Percentiles rank a stretch among this genome's conserved stretches.
Conservation (phyloP, 192 early-diverging fungal species). For the Coemansia sp. region DNA sequence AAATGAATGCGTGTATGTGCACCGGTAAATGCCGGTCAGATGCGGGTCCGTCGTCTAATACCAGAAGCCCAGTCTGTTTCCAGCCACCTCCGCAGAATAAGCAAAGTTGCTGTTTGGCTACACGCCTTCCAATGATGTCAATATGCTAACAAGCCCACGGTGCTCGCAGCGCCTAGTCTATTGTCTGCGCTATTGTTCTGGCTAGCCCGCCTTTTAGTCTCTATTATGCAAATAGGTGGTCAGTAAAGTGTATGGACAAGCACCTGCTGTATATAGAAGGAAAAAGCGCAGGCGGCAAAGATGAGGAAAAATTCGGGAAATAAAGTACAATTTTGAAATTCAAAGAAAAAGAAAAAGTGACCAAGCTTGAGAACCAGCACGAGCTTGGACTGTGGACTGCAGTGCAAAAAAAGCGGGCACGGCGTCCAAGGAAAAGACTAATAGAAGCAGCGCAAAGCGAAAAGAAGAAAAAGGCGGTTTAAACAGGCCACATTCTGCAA, state of each 20-base stretch:
- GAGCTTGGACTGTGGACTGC: conserved; percentile 5
- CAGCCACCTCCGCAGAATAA: neutral
- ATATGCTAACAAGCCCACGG: neutral
- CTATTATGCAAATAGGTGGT: neutral
- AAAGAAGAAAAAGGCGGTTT: neutral
- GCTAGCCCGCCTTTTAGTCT: neutral
- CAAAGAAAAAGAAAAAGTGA: neutral
- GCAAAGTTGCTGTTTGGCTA: neutral
- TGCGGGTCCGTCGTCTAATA: neutral
- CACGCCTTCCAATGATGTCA: neutral
- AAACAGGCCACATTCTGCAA: neutral
- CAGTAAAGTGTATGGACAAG: conserved; percentile 1
- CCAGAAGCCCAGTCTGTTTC: conserved; percentile 1
- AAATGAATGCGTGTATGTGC: neutral
- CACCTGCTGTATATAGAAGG: neutral
- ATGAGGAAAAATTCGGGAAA: conserved; percentile 1
- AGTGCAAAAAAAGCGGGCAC: neutral
- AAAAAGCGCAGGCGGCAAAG: conserved; percentile 2
- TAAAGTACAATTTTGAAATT: neutral
- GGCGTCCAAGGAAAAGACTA: neutral
- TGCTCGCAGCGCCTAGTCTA: neutral
- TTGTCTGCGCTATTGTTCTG: neutral
- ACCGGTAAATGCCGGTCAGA: too few relatives aligned
- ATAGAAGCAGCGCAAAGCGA: neutral
- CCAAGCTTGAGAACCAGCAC: conserved; percentile 11